Percentiles rank a stretch among this genome's conserved stretches.
Evolutionary conservation across 192 early-diverging fungal genomes (phyloP).

Genomic region (Gamsiella multidivaricata): DNA sequence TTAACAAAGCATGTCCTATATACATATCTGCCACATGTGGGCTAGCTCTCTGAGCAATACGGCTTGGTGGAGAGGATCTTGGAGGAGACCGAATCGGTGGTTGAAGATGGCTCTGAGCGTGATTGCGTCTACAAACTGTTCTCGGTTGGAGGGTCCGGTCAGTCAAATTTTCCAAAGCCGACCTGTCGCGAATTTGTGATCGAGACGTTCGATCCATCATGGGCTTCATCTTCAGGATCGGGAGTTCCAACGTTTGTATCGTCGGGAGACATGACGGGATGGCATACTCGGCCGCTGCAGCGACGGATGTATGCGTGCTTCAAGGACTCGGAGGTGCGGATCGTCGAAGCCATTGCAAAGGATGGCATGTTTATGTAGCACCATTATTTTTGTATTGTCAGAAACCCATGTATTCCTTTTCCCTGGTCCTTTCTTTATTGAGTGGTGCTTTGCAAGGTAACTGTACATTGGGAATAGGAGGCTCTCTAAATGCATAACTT

Average conservation of each 20-base stretch:
- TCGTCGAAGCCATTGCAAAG: constrained; percentile 48
- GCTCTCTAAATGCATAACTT: no score
- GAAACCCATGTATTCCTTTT: no score
- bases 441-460: no score
- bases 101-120: constrained; percentile 65
- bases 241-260: not conserved
- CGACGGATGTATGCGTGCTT: constrained; percentile 17
- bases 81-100: constrained; percentile 46
- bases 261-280: not conserved
- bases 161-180: constrained; percentile 59
- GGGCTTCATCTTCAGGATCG: not conserved
- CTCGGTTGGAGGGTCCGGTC: constrained; percentile 44
- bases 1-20: constrained; percentile 1
- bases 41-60: constrained; percentile 70
- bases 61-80: constrained; percentile 64
- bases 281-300: constrained; percentile 10
- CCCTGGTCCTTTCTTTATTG: no score
- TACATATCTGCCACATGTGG: no score
- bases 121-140: constrained; percentile 66
- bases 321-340: constrained; percentile 35
- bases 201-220: constrained; percentile 50
- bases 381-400: no score
- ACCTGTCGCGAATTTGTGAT: constrained; percentile 66
- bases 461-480: no score
- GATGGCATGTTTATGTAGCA: constrained; percentile 32